These are phyloP conservation scores for Ophiostoma triangulosporum DNA, from an alignment of 2,329 filamentous ascomycete genomes.

Conservation along the genomic window DNA sequence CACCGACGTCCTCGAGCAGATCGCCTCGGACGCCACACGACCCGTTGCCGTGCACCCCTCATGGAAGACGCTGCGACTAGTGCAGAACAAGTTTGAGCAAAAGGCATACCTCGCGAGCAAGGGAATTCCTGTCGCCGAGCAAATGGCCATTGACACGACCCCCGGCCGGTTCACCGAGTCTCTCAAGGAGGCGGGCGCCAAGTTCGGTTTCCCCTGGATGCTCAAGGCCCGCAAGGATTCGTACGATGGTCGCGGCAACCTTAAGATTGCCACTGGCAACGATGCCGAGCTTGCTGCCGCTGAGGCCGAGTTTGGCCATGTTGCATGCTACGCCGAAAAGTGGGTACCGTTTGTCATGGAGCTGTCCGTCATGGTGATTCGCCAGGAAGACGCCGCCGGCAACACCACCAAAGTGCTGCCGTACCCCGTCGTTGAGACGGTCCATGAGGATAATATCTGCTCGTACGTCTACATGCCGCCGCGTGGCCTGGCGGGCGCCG, in stretches of 20 bases:
- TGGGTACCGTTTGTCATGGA: slow-evolving; percentile 79
- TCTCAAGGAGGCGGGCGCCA: slow-evolving; percentile 46
- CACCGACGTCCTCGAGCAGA: slow-evolving; percentile 76
- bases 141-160: slow-evolving; percentile 45
- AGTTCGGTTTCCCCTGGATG: slow-evolving; percentile 77
- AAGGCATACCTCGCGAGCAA: slow-evolving; percentile 63
- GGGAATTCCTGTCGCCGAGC: slow-evolving; percentile 59
- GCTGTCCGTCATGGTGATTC: slow-evolving; percentile 86
- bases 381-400: slow-evolving; percentile 54
- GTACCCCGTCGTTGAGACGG: slow-evolving; percentile 84
- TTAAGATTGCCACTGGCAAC: slow-evolving; percentile 30
- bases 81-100: slow-evolving; percentile 88
- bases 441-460: slow-evolving; percentile 93
- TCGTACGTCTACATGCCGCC: slow-evolving; percentile 78
- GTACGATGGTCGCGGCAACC: slow-evolving; percentile 74
- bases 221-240: slow-evolving; percentile 81
- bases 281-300: slow-evolving; percentile 53
- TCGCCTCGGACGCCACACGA: slow-evolving; percentile 48
- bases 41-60: slow-evolving; percentile 56
- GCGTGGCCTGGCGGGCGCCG: slow-evolving; percentile 33
- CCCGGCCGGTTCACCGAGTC: slow-evolving; percentile 43
- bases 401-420: slow-evolving; percentile 43
- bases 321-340: slow-evolving; percentile 77
- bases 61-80: slow-evolving; percentile 73
- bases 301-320: slow-evolving; percentile 51